Percentiles rank a stretch among this genome's conserved stretches.
phyloP scores from a whole-genome alignment of 106 monocot species.

The Posidonia australis region DNA sequence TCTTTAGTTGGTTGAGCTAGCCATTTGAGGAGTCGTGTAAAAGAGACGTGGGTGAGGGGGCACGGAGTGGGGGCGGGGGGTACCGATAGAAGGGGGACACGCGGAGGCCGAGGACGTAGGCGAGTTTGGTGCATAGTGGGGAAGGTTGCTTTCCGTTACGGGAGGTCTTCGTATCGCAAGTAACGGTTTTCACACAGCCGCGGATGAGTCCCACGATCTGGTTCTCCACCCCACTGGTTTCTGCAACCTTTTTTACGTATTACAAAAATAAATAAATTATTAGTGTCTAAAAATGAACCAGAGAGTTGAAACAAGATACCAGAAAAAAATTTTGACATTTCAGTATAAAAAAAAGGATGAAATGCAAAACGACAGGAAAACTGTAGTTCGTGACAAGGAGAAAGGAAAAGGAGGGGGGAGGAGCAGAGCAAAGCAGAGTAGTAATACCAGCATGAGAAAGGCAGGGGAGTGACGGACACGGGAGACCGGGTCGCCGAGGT shows the following conservation, averaged over 20 bases:
- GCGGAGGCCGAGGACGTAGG: conserved; percentile 93
- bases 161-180: conserved; percentile 13
- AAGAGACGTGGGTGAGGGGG: no score
- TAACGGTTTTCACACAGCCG: conserved; percentile 12
- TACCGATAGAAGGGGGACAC: conserved; percentile 76
- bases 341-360: not conserved
- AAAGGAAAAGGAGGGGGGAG: not conserved
- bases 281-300: not conserved
- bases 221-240: not conserved
- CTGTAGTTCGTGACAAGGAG: not conserved
- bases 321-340: not conserved
- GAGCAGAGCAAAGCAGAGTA: not conserved
- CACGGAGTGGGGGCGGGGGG: no score
- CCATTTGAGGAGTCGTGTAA: no score
- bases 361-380: not conserved
- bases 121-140: conserved; percentile 68
- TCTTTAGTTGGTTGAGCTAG: no score
- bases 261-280: no score
- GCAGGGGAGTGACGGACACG: conserved; percentile 50
- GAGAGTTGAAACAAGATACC: not conserved
- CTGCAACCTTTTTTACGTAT: conserved; percentile 9
- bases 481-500: conserved; percentile 46
- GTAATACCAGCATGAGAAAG: conserved; percentile 48
- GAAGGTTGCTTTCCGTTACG: conserved; percentile 13
- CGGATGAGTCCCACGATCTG: conserved; percentile 16